Base-by-base conservation (phyloP, 768 basidiomycete species). In the Lyophyllum atratum region DNA sequence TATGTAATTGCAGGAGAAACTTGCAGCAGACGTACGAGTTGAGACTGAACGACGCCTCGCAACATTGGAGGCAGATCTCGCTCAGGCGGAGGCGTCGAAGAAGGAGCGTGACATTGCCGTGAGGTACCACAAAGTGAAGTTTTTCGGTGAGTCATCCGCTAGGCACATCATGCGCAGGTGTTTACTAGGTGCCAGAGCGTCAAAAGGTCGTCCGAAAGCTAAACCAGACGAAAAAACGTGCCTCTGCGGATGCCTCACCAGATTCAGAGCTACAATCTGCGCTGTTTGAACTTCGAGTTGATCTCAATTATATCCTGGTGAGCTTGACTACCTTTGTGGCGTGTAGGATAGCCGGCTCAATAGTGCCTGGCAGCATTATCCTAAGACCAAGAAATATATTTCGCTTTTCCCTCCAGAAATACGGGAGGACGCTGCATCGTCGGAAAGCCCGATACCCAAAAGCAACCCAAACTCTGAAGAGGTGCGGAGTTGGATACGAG, bases 251-350 rank as follows among this genome's bases (percentile, higher is more conserved):
- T 17, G 70, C 69, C 7, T 68, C 75, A 2, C 65, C 73, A 14
- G 75, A 76, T 56, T 72, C 72, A 51, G 69, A 76, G 56, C 67
- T 87, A 11, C 75, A 84, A 55, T 66, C 72, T 39, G 72, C 80
- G 12, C 66, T 97, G 37, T 66, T 74, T 9, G 80, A 86, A 55
- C 76, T 92, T 15, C 81, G 95, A n/a, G 81, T 95, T 14, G 93
- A 96, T 68, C 77, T 97, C 44, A 95, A 95, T 69, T 98, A 98
- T 68, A 84, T 95, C 49, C 68, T 94, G 70, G 95, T 94, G 60
- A 22, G n/a, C 24, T 45, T 24, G 24, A 22, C 22, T 14, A 15
- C 15, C 26, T 17, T 19, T 42, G 2, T 7, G 19, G 1, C 29
- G n/a, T 22, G 42, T 21, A 2, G 19, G 21, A 42, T n/a, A 12